Evolutionary conservation across 2,329 filamentous ascomycete genomes (phyloP), one percentile per base, ranked within the genome.

Genomic region (Sporothrix humicola): DNA sequence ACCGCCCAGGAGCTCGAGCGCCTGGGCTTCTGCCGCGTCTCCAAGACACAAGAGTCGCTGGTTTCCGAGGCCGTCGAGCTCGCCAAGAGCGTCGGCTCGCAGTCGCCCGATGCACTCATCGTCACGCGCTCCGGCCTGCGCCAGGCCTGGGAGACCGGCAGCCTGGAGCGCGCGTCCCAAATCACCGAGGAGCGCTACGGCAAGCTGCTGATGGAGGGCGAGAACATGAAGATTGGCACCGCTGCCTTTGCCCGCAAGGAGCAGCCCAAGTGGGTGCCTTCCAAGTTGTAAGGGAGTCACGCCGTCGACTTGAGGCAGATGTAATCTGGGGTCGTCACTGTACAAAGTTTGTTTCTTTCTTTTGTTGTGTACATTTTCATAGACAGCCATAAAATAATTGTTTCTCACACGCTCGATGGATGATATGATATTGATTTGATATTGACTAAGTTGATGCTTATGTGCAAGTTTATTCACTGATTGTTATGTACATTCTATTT

Each of bases 71-170:
- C 92, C 37, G 77, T 94, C 46, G 81, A 84, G 74, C 84, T 91
- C 79, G 92, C 92, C 26, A 81, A 80, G 65, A 82, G 85, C 78
- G 88, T 95, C 78, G 88, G 88, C 50, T 85, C 79, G 73, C 91
- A 92, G 81, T 93, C 90, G 77, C 93, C 93, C 1, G 93, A 95
- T 81, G 87, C 91, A 54, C 87, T 95, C 48, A 89, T 95, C 78
- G 90, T 93, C 9, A 90, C 85, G 72, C 85, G 92, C n/a, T 89
- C 90, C 78, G 93, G 92, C 0, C 79, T 95, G 42, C 88, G 91
- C 79, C 82, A 92, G 78, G 91, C 90, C 0, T 95, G 92, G 92
- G 92, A 93, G 77, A 87, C 74, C 9, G 78, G 74, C 31, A 77
- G 76, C 50, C 78, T 78, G 31, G 79, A 79, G 75, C 76, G 75